Base-by-base conservation (phyloP, 2,329 filamentous ascomycete genomes). In the Arthrinium phaeospermum region DNA sequence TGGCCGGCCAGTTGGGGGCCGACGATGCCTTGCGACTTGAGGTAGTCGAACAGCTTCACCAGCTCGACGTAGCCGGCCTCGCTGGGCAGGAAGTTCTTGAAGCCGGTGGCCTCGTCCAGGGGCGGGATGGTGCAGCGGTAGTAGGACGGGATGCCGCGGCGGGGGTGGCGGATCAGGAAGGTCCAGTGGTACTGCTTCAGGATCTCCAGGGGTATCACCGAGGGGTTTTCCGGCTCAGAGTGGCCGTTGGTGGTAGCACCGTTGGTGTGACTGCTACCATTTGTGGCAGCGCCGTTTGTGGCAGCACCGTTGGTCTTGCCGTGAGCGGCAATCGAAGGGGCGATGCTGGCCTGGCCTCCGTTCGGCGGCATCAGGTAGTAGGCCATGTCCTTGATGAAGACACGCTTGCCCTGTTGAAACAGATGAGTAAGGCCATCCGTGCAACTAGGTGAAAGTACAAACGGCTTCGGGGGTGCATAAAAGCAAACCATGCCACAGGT, bases 301-400 rank as follows among this genome's bases (percentile, higher is more conserved):
- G 75, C 73, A 51, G 70, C 90, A 75, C 90, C 90, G 73, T 92
- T 89, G 30, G 57, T 41, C 57, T 64, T 41, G 19, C 34, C 34
- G 30, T 24, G 30, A 34, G 22, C 19, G 4, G 57, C 30, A 69
- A 98, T 87, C n/a, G 94, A 98, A 2, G 93, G 93, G 13, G 94
- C 95, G 73, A 96, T 90, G 68, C 86, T 86, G 69, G 94, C 89
- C 19, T 89, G 86, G 78, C 92, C 89, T 67, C 88, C 87, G 75
- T 93, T 86, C 4, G 94, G 94, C 6, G 95, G 93, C 75, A 97
- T 87, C 76, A 98, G 87, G 82, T 98, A 98, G 83, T 98, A 93
- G 71, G 93, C 92, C 85, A 98, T 99, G 82, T 98, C 96, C 83
- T 99, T 99, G 89, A 99, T 96, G 85, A 98, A 98, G 78, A 97